Base-by-base conservation (phyloP, 352 stramenopile species). In the Phytophthora capsici region DNA sequence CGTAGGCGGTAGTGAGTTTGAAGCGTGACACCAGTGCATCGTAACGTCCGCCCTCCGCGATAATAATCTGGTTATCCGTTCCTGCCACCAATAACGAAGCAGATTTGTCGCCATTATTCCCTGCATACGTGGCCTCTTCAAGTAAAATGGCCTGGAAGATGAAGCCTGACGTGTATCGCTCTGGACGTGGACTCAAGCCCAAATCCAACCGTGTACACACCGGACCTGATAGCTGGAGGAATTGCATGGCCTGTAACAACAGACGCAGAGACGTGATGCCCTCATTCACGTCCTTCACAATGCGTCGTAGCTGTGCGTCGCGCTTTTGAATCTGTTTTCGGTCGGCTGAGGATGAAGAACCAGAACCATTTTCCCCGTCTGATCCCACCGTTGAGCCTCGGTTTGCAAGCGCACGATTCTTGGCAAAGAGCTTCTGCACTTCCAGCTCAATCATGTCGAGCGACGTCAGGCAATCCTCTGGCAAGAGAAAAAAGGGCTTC, bases 61-160 rank as follows among this genome's bases (percentile, higher is more conserved):
- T 60, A 32, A 95, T 91, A 26, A 91, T 86, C 48, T 91, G 83
- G 12, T 71, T 84, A 10, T 77, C 73, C 6, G 57, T 90, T 6
- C 66, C 71, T 5, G 64, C 58, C 2, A 76, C 69, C 13, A 77
- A 71, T 14, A 63, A 26, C 20, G 65, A 81, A 0, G 69, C 65
- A n/a, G 53, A 54, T 4, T 50, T 63, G 12, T 63, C 40, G 34
- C 26, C 32, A 49, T 19, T 59, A n/a, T 62, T 60, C 6, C 49
- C 58, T 37, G 58, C 44, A 54, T 57, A 64, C 26, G 57, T 43
- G 25, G 63, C 49, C 34, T 70, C 60, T 23, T 60, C 69, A 19
- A 87, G 72, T 41, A 93, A 79, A 23, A 94, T 84, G 3, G 87
- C 86, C 57, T 95, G 85, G 64, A 96, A 96, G 30, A 96, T 82